phyloP scores from a whole-genome alignment of 306 rosid genomes.

The Rosa multiflora region DNA sequence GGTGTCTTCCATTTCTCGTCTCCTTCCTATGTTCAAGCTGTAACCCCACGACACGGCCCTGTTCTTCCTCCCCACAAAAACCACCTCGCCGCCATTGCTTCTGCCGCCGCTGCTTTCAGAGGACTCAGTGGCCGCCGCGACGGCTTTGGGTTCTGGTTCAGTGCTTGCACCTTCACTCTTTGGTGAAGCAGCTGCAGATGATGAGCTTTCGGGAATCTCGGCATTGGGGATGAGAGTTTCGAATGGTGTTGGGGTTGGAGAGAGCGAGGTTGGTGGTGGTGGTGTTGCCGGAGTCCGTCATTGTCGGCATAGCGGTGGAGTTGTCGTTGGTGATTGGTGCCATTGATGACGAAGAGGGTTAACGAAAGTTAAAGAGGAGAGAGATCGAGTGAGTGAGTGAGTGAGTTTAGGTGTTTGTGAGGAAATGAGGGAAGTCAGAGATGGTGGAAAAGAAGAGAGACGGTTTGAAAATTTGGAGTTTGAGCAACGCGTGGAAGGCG shows the following conservation, averaged over 20 bases:
- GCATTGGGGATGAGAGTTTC: neutral
- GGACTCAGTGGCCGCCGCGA: neutral
- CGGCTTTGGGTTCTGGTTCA: neutral
- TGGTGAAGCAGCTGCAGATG: neutral
- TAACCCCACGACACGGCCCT: constrained; percentile 2
- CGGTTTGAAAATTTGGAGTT: neutral
- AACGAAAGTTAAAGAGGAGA: neutral
- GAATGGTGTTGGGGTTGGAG: neutral
- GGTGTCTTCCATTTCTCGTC: neutral
- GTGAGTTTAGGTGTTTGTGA: neutral
- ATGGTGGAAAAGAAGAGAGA: neutral
- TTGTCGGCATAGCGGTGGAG: neutral
- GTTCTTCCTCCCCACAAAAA: neutral
- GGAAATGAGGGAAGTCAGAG: neutral
- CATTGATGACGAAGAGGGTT: neutral
- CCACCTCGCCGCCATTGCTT: neutral
- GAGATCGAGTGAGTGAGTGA: neutral
- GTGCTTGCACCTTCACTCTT: neutral
- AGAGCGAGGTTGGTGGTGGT: neutral
- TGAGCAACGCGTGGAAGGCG: neutral
- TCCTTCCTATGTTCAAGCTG: neutral
- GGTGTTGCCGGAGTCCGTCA: neutral
- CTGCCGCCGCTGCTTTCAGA: no score
- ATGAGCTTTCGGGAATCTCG: neutral
- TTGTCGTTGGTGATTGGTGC: neutral